Conservation (phyloP, 495 filamentous ascomycete genomes). For the Xylaria telfairii region DNA sequence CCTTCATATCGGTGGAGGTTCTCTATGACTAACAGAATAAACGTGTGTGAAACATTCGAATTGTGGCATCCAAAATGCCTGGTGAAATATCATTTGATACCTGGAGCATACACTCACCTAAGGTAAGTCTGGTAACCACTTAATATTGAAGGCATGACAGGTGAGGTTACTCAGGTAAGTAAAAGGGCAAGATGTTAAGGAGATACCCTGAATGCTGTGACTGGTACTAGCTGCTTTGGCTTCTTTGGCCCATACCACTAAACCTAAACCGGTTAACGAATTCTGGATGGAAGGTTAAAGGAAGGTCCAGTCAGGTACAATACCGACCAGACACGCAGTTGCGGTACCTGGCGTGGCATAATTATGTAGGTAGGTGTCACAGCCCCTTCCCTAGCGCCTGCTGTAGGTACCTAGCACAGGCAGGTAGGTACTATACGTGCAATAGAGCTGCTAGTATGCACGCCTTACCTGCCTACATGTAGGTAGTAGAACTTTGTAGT, state of each 20-base stretch:
- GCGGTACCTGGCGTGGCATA: constrained; percentile 10
- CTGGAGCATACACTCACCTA: neutral
- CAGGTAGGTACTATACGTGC: too few species aligned
- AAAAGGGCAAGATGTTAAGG: neutral
- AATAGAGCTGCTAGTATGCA: too few species aligned
- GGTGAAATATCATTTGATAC: too few species aligned
- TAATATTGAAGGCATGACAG: too few species aligned
- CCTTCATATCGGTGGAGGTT: neutral
- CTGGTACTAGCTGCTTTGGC: neutral
- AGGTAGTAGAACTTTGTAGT: too few species aligned
- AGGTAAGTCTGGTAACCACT: neutral
- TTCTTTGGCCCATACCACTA: constrained; percentile 2
- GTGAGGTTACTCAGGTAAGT: neutral
- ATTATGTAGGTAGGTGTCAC: neutral
- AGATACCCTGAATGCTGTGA: neutral
- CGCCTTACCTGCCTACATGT: too few species aligned
- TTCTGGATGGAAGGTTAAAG: constrained; percentile 3
- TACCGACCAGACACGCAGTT: neutral
- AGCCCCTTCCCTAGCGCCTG: constrained; percentile 7
- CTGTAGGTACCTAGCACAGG: neutral
- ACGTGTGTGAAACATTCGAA: neutral
- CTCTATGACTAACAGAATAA: neutral
- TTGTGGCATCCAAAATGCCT: neutral
- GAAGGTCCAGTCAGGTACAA: neutral
- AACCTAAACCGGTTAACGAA: constrained; percentile 6